A percentile compares a stretch with the other conserved stretches of the same genome.
These are phyloP conservation scores for Salvia rosmarinus DNA, from an alignment of 257 asterid genomes.

Conservation along the genomic window DNA sequence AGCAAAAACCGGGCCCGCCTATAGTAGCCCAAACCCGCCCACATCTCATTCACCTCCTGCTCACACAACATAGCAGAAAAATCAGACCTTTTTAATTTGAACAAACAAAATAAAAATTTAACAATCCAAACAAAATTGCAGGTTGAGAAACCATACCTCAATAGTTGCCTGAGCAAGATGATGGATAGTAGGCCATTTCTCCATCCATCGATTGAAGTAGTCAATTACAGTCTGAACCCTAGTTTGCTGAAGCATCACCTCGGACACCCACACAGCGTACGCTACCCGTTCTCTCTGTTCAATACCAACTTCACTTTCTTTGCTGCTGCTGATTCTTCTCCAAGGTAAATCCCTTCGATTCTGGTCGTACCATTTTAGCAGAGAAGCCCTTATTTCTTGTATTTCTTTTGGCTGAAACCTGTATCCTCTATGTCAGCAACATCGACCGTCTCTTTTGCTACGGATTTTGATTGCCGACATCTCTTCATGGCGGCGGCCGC, in stretches of 20 bases:
- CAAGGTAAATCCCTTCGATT: conserved; percentile 90
- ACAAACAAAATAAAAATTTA: background rate
- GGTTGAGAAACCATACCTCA: conserved; percentile 50
- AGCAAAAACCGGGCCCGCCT: conserved; percentile 84
- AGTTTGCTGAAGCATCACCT: conserved; percentile 98
- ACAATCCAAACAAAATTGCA: background rate
- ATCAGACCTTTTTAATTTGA: background rate
- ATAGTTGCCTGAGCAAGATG: conserved; percentile 84
- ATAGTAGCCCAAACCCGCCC: conserved; percentile 98
- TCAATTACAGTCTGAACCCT: conserved; percentile 92
- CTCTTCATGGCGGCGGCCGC: conserved; percentile 52
- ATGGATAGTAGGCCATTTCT: conserved; percentile 86
- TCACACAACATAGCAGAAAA: conserved; percentile 22
- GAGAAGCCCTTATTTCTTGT: conserved; percentile 66
- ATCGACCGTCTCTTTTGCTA: conserved; percentile 23
- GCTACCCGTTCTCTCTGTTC: conserved; percentile 62
- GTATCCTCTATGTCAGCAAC: conserved; percentile 76
- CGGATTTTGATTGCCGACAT: conserved; percentile 40
- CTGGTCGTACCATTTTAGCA: conserved; percentile 75
- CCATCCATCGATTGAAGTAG: conserved; percentile 90
- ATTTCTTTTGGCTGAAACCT: conserved; percentile 55
- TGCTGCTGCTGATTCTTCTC: conserved; percentile 71
- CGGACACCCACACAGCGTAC: conserved; percentile 98
- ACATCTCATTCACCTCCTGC: conserved; percentile 98
- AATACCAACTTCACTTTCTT: conserved; percentile 10